Base-by-base conservation (phyloP, 768 basidiomycete genomes). In the Pleurotus giganteus region DNA sequence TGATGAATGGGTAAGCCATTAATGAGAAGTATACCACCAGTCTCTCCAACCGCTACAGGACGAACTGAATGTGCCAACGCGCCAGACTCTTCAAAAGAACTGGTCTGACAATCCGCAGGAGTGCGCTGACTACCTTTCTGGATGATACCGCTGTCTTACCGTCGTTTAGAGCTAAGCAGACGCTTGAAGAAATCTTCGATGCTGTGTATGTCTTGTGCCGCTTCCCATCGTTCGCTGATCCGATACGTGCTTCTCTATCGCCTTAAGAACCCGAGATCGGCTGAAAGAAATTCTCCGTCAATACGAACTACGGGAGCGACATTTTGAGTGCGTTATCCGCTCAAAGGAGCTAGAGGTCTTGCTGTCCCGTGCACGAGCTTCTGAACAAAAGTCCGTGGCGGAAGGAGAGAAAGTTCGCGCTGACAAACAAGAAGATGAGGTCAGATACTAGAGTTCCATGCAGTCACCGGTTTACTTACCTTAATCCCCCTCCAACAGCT, bases 281-380 rank as follows among this genome's bases (percentile, higher is more conserved):
- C 76, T 94, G 69, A 94, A 92, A 65, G 89, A 92, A 61, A 82
- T 94, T 31, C 81, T 94, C 41, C 83, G 85, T 23, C 91, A 93
- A 65, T 94, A 94, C 65, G 88, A 94, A 64, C 83, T 93, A 54
- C 87, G 92, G 57, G 92, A 94, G 73, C 86, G 85, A 66, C 92
- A 94, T 75, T 94, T 94, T 62, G 92, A 94, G 72, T 92, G 90
- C 59, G 88, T 94, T 26, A 86, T 94, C 54, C 88, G 92, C 37
- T 94, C 92, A 39, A 94, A 94, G 70, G 92, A 94, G 69, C 80
- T 94, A 21, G 92, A 94, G 66, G 89, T 94, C 13, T 71, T 94
- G 17, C 77, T 94, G 13, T 91, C 92, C 45, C 84, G 91, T 28
- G 92, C 92, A 39, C 85, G 91, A 67, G 87, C 89, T 23, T 90